Evolutionary conservation across 257 asterid species (phyloP), one percentile per base, ranked within the genome.

Genomic region (Plectranthus barbatus): DNA sequence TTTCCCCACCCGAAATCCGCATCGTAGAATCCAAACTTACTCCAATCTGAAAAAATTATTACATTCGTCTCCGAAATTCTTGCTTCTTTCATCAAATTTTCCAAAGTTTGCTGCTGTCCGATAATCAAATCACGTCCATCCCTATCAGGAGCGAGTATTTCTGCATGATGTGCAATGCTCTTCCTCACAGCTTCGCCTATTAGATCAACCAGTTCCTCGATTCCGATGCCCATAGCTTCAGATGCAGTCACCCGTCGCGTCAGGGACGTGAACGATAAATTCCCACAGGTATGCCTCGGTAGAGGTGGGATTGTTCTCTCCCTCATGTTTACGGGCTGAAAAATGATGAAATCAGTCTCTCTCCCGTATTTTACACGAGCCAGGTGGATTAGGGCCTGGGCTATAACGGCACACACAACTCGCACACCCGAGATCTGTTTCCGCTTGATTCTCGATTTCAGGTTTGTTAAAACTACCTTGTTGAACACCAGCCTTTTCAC

Each of bases 291-390:
- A 66, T 79, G 64, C 9, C 56, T 62, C 10, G 63, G 21, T 20
- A 55, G 40, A 8, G 65, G 56, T 0, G 74, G 70, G 37, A 5
- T 7, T 0, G 69, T 66, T 62, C 72, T 69, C 20, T 40, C 67
- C 11, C 79, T 11, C 17, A 76, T 46, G 63, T 73, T 62, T 2
- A 72, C 58, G 0, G 73, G 37, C 8, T 68, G 72, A 1, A 9
- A 0, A 0, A 72, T 3, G 26, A 50, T 8, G 0, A 64, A 17
- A n/a, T 23, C 47, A 12, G 72, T 60, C 8, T 66, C 31, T 0
- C 4, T 20, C 0, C 70, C 75, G 6, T 47, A 9, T 19, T 17
- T 69, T 0, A 21, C 59, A 3, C 7, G 10, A 11, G 68, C 72
- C 4, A 58, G 4, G 3, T 6, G 14, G 1, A 74, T 58, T 1